Conservation (phyloP, 495 filamentous ascomycete species). For the Penicillium desertorum region DNA sequence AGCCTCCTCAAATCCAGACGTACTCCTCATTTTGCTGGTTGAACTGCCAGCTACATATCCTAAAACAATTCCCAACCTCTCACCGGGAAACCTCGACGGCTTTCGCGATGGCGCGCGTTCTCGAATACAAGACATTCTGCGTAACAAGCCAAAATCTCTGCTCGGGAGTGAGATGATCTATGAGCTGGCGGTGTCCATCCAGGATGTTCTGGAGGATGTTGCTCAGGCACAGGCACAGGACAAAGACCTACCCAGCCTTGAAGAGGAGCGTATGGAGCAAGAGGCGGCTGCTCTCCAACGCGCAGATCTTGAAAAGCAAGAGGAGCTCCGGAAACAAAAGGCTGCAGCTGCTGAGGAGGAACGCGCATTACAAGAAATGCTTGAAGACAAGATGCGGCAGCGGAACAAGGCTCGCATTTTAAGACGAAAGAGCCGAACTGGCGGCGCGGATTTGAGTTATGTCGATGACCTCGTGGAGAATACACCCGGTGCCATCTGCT, state of each 20-base stretch:
- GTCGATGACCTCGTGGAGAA: slow-evolving; percentile 39
- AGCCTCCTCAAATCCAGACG: slow-evolving; percentile 65
- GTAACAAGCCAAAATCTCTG: slow-evolving; percentile 66
- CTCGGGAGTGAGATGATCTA: slow-evolving; percentile 87
- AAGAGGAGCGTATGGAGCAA: slow-evolving; percentile 80
- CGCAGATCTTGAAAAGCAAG: slow-evolving; percentile 54
- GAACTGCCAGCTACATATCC: slow-evolving; percentile 90
- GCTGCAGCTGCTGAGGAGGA: slow-evolving; percentile 70
- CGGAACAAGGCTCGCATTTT: slow-evolving; percentile 41
- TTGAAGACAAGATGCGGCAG: slow-evolving; percentile 70
- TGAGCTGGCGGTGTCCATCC: slow-evolving; percentile 76
- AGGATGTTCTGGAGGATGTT: slow-evolving; percentile 86
- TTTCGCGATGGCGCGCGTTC: slow-evolving; percentile 63
- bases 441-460: slow-evolving; percentile 34
- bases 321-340: slow-evolving; percentile 52
- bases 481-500: slow-evolving; percentile 53
- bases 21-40: slow-evolving; percentile 62
- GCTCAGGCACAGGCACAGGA: slow-evolving; percentile 69
- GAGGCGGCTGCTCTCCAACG: slow-evolving; percentile 55
- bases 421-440: slow-evolving; percentile 42
- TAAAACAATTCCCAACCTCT: slow-evolving; percentile 75
- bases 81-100: slow-evolving; percentile 59
- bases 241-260: slow-evolving; percentile 76
- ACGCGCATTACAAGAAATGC: slow-evolving; percentile 66
- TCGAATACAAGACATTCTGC: slow-evolving; percentile 68